Evolutionary conservation across 768 basidiomycete species (phyloP).

Genomic region (Leccinum barrowsii): DNA sequence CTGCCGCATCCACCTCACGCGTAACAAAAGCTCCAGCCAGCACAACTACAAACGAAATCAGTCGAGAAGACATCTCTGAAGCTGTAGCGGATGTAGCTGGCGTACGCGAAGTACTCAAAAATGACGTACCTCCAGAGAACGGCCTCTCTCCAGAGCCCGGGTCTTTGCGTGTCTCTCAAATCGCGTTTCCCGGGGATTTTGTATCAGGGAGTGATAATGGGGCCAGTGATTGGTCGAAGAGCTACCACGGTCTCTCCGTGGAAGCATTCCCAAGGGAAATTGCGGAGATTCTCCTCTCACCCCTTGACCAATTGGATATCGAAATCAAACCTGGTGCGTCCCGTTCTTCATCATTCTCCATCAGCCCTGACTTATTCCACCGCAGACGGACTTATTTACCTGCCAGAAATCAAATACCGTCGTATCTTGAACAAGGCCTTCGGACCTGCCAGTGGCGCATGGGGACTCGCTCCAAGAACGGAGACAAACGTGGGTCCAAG

Average conservation of each 20-base stretch:
- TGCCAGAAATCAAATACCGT: slow-evolving; percentile 96
- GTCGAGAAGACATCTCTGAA: slow-evolving; percentile 17
- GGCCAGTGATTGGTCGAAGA: slow-evolving; percentile 81
- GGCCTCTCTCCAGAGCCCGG: slow-evolving; percentile 9
- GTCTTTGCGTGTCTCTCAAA: slow-evolving; percentile 13
- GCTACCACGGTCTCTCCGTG: slow-evolving; percentile 76
- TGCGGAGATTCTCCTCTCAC: slow-evolving; percentile 67
- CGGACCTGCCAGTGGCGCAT: slow-evolving; percentile 93
- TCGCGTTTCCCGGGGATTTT: slow-evolving; percentile 29
- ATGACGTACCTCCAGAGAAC: slow-evolving; percentile 16
- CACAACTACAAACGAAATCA: slow-evolving; percentile 25
- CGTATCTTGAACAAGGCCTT: slow-evolving; percentile 90
- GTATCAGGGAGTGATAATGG: slow-evolving; percentile 16
- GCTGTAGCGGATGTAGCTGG: slow-evolving; percentile 19
- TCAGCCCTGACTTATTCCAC: neutral
- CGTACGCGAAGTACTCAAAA: slow-evolving; percentile 9
- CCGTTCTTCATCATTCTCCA: neutral
- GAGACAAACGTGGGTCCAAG: slow-evolving; percentile 88
- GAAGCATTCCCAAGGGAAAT: slow-evolving; percentile 76
- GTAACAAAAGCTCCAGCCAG: slow-evolving; percentile 31
- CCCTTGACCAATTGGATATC: slow-evolving; percentile 73
- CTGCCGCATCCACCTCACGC: slow-evolving; percentile 19
- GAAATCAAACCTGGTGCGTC: slow-evolving; percentile 89
- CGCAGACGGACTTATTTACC: slow-evolving; percentile 86
- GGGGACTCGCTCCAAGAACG: slow-evolving; percentile 92